Percentiles rank a stretch among this genome's conserved stretches.
Conservation (phyloP, 2,329 filamentous ascomycete species). For the Scedosporium aurantiacum region DNA sequence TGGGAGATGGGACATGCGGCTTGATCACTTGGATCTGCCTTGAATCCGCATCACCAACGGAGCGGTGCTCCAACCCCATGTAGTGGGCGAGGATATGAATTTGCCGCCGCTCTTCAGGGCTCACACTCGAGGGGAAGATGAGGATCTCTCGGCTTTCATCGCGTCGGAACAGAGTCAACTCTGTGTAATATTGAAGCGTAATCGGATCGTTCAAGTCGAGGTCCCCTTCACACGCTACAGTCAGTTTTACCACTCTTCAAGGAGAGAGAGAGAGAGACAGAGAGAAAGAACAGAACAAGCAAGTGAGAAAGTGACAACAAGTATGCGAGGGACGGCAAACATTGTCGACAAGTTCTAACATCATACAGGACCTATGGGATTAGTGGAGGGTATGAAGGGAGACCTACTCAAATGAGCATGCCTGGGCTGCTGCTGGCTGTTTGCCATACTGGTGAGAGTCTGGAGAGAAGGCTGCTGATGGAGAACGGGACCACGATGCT, state of each 20-base stretch:
- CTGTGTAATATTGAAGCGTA: conserved; percentile 79
- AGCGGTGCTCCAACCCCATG: conserved; percentile 84
- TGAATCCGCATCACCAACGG: conserved; percentile 76
- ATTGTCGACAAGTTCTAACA: background rate
- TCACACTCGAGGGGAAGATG: conserved; percentile 70
- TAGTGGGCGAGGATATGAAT: conserved; percentile 93
- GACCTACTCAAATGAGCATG: conserved; percentile 37
- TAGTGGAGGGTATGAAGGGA: no score
- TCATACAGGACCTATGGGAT: background rate
- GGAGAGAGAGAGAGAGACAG: background rate
- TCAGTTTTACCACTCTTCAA: background rate
- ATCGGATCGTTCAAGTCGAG: conserved; percentile 86
- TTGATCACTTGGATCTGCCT: conserved; percentile 87
- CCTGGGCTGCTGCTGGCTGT: conserved; percentile 41
- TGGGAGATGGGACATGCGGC: conserved; percentile 40
- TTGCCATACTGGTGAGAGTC: conserved; percentile 57
- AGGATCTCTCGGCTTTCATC: conserved; percentile 67
- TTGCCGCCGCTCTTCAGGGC: conserved; percentile 74
- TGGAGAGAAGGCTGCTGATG: conserved; percentile 82
- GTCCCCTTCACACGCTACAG: conserved; percentile 33
- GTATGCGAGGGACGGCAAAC: background rate
- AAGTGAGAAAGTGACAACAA: no score
- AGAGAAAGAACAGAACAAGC: no score
- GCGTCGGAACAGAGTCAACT: conserved; percentile 80
- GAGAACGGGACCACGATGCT: conserved; percentile 70